Percentiles rank a stretch among this genome's conserved stretches.
phyloP scores from a whole-genome alignment of 441 rosid species.

The Adansonia rubrostipa region DNA sequence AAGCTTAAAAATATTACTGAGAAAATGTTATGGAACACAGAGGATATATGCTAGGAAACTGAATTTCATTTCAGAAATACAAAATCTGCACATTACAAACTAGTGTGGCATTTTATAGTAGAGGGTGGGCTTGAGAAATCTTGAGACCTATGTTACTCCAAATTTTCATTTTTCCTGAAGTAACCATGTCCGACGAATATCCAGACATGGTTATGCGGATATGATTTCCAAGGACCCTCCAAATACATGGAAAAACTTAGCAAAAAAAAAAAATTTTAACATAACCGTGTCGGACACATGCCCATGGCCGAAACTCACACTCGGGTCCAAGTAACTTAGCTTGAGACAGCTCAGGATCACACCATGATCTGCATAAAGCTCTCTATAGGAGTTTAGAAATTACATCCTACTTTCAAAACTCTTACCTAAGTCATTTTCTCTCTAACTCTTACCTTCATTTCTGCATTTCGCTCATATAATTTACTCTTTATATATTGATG shows the following conservation, averaged over 20 bases:
- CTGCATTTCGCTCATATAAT: background rate
- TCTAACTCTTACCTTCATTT: background rate
- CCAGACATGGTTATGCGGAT: background rate
- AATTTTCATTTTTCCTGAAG: background rate
- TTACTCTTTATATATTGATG: constrained; percentile 17
- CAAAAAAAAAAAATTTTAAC: background rate
- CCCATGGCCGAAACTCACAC: background rate
- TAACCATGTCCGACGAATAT: background rate
- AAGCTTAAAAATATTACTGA: background rate
- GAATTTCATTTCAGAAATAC: constrained; percentile 5
- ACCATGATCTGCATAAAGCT: background rate
- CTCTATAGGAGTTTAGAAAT: constrained; percentile 16
- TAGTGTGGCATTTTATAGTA: background rate
- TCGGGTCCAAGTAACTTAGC: background rate
- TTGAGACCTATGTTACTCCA: background rate
- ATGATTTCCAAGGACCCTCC: background rate
- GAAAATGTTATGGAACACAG: background rate
- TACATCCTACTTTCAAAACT: background rate
- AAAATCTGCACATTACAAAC: background rate
- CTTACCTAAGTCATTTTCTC: constrained; percentile 5
- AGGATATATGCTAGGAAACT: background rate
- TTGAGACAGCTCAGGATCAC: constrained; percentile 6
- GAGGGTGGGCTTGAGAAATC: constrained; percentile 11
- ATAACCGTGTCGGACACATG: background rate
- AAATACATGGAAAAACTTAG: background rate